Base-by-base conservation (phyloP, 805 yeast genomes). In the Myxozyma nipponensis region DNA sequence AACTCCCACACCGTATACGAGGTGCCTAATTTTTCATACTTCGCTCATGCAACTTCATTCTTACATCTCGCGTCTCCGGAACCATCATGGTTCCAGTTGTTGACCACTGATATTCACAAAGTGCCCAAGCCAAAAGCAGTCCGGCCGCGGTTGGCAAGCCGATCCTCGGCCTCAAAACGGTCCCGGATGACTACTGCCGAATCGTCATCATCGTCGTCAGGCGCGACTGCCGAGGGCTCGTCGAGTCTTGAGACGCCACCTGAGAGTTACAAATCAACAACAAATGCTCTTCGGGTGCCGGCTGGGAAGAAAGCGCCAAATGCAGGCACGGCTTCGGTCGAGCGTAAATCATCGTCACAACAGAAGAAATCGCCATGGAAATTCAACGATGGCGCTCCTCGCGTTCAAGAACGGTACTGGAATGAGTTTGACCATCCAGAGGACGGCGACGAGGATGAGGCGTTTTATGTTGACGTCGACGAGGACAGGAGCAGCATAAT, bases 341-440 rank as follows among this genome's bases (percentile, higher is more conserved):
- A 19, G 6, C 9, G 23, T 36, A 26, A 38, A 13, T 22, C 10
- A n/a, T n/a, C 54, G 18, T 7, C 34, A 5, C 39, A 34, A 13
- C 24, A 4, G 10, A 23, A n/a, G 23, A 23, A 32, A 22, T 21
- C 38, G 22, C 25, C 42, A 1, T 49, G 57, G 18, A 37, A 41
- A 6, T 22, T 50, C 35, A n/a, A n/a, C n/a, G n/a, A n/a, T n/a
- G 23, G 30, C n/a, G 42, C 46, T 43, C 48, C 46, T 13, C 49
- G 22, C 15, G 26, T 17, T 19, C 45, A 32, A 36, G 58, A 65
- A 37, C 63, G 82, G 41, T 81, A 81, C 63, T 81, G 86, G 86
- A 81, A 81, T 60, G 86, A 81, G 66, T 81, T 81, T 62, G 86
- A 81, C 59, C 72, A 81, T 59, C 79, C 82, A 0, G 85, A 80